Evolutionary conservation across 2,329 filamentous ascomycete species (phyloP), one percentile per base, ranked within the genome.

Genomic region (Aspergillus candidus): DNA sequence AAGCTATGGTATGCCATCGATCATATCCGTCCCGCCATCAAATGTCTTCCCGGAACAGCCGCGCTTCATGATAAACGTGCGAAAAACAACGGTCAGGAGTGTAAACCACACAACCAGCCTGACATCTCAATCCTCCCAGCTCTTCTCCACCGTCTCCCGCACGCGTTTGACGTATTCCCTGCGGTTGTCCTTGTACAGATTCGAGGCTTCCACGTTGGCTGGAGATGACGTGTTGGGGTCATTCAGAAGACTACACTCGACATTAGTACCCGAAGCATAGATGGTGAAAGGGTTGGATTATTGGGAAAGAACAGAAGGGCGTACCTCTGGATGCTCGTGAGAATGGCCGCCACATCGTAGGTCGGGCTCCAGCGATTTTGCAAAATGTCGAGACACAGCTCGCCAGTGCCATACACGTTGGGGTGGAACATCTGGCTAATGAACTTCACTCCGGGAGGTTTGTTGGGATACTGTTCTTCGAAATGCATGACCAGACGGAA

Each of bases 341-440:
- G 71, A 51, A 98, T 90, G 15, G 93, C 93, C 8, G 93, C 93
- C 32, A 98, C 93, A 69, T 98, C 93, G 67, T 98, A 98, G 8
- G 93, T 97, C 12, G 93, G 93, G 66, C 91, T 97, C 93, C 93
- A 98, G 55, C 93, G 78, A 65, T 98, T 98, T 70, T 98, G 93
- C 47, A 98, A 70, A 55, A 98, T 98, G 63, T 98, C 93, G 54
- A 98, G 73, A 63, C 93, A 98, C 40, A 98, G 77, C 72, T 98
- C 93, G 49, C 93, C 93, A 0, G 90, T 97, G 41, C 87, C 90
- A 66, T 98, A 98, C 45, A 98, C 93, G 63, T 98, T 98, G 13
- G 93, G 93, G 60, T 98, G 93, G 69, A 98, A 98, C 93, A 98
- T 98, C 67, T 93, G 83, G 69, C 88, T 94, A 66, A 98, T 94